Percentiles rank a stretch among this genome's conserved stretches.
These are phyloP conservation scores for Monascus purpureus DNA, from an alignment of 495 filamentous ascomycete genomes.

Conservation along the genomic window DNA sequence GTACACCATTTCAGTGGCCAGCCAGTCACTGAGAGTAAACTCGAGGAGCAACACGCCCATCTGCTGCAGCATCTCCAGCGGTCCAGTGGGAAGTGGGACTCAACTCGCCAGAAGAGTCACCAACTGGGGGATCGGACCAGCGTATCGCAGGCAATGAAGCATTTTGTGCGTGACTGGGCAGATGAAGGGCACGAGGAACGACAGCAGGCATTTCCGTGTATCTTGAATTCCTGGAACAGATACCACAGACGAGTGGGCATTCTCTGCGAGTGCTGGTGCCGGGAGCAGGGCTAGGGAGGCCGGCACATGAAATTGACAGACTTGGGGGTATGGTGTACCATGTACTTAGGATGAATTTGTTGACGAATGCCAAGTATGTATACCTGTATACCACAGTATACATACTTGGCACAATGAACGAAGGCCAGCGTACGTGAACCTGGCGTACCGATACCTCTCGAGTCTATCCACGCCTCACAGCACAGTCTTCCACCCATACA, in stretches of 20 bases:
- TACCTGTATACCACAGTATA: constrained; percentile 4
- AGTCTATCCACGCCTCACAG: constrained; percentile 3
- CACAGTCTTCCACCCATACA: constrained; percentile 25
- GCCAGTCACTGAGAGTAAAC: no score
- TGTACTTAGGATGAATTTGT: no score
- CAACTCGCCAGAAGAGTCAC: no score
- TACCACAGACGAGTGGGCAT: constrained; percentile 1
- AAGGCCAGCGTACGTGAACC: constrained; percentile 29
- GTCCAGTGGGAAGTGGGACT: no score
- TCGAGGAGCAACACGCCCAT: no score
- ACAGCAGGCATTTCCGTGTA: constrained; percentile 18
- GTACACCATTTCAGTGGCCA: no score
- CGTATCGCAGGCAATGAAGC: constrained; percentile 29
- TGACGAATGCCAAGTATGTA: no score
- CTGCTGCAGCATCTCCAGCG: no score
- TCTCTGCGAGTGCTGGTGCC: constrained; percentile 23
- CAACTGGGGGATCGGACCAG: constrained; percentile 12
- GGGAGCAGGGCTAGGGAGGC: constrained; percentile 27
- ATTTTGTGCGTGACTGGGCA: constrained; percentile 35
- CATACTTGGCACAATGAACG: constrained; percentile 28
- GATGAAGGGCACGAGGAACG: constrained; percentile 24
- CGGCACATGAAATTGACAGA: constrained; percentile 24
- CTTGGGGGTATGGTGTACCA: constrained; percentile 9
- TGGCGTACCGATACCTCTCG: constrained; percentile 20
- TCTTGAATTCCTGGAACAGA: constrained; percentile 15